Conservation (phyloP, 768 basidiomycete species). For the Amanita phalloides region DNA sequence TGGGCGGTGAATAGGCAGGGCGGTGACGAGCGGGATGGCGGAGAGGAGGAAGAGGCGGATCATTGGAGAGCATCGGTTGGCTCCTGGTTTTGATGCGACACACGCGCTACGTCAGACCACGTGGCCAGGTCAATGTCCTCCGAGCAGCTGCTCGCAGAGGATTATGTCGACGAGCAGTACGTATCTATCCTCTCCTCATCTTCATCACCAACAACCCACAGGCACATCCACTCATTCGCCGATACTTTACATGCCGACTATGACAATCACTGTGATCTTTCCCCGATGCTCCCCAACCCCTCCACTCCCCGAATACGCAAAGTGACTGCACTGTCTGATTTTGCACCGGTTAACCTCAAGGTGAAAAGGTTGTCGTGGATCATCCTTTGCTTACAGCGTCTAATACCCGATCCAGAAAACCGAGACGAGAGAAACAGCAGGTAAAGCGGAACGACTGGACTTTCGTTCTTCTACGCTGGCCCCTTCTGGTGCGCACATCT, state of each 20-base stretch:
- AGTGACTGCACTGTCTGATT: conserved; percentile 77
- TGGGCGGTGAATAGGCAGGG: conserved; percentile 11
- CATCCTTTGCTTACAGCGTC: not conserved
- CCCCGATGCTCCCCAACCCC: conserved; percentile 24
- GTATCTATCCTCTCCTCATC: conserved; percentile 13
- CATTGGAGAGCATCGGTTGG: not conserved
- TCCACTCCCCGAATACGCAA: conserved; percentile 49
- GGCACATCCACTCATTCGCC: conserved; percentile 64
- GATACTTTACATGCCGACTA: conserved; percentile 55
- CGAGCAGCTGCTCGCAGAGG: conserved; percentile 28
- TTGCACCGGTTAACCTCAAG: conserved; percentile 81
- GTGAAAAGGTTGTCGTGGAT: conserved; percentile 48
- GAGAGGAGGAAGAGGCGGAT: not conserved
- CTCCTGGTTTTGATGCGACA: not conserved
- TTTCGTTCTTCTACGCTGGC: conserved; percentile 78
- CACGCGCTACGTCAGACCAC: not conserved
- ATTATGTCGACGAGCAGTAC: conserved; percentile 69
- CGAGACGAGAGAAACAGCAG: conserved; percentile 35
- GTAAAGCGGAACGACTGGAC: conserved; percentile 59
- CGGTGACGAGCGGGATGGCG: not conserved
- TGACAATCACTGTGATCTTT: conserved; percentile 22
- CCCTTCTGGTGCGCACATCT: conserved; percentile 51
- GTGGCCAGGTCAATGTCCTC: conserved; percentile 1
- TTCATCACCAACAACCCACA: conserved; percentile 6
- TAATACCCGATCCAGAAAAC: conserved; percentile 17